phyloP scores from a whole-genome alignment of 805 yeast genomes.

The Candida chauliodis region DNA sequence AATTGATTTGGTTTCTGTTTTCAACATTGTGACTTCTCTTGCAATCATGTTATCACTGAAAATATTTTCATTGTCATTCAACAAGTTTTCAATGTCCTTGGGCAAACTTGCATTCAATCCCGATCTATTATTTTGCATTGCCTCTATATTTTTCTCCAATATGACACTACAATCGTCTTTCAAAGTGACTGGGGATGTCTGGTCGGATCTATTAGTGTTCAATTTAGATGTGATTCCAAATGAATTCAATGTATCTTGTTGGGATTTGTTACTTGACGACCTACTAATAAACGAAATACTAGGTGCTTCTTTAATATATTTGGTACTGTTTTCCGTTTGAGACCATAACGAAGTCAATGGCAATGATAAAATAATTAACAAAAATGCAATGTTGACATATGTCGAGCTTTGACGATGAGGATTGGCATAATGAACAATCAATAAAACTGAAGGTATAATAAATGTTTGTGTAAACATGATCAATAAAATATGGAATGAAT shows the following conservation, averaged over 20 bases:
- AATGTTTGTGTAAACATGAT: slow-evolving; percentile 82
- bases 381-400: slow-evolving; percentile 50
- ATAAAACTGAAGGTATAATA: slow-evolving; percentile 69
- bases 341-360: slow-evolving; percentile 94
- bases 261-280: slow-evolving; percentile 4
- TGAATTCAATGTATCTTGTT: slow-evolving; percentile 4
- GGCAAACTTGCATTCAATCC: slow-evolving; percentile 8
- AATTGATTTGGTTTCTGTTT: slow-evolving; percentile 1
- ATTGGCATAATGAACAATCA: slow-evolving; percentile 38
- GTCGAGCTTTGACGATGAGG: slow-evolving; percentile 29
- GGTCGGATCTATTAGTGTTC: not conserved
- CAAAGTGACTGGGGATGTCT: slow-evolving; percentile 2
- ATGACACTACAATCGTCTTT: slow-evolving; percentile 5
- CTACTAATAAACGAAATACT: slow-evolving; percentile 9
- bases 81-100: slow-evolving; percentile 9
- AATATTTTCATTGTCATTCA: slow-evolving; percentile 2
- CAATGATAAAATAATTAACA: slow-evolving; percentile 65
- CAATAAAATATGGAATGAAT: slow-evolving; percentile 72
- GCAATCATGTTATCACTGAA: slow-evolving; percentile 6
- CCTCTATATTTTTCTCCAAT: slow-evolving; percentile 1
- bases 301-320: slow-evolving; percentile 7
- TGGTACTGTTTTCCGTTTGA: slow-evolving; percentile 51
- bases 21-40: slow-evolving; percentile 6
- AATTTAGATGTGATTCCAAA: slow-evolving; percentile 4
- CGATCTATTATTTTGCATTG: not conserved